phyloP scores from a whole-genome alignment of 768 basidiomycete genomes.

The Boletus sp. region DNA sequence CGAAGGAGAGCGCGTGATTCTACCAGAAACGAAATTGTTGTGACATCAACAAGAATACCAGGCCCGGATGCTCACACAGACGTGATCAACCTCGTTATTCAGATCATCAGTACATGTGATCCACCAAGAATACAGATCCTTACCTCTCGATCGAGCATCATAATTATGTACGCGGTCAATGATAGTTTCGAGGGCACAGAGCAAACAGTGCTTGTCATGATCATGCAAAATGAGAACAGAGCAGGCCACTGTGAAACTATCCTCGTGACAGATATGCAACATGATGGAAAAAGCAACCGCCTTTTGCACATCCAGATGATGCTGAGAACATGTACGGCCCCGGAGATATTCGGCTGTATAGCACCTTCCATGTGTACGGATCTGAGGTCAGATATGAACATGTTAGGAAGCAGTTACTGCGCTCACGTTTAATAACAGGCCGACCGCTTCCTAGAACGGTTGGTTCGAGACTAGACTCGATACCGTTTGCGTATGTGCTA shows the following conservation, averaged over 20 bases:
- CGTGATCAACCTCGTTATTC: neutral
- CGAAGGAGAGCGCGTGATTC: conserved; percentile 9
- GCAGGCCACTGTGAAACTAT: neutral
- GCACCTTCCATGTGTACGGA: neutral
- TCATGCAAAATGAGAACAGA: conserved; percentile 15
- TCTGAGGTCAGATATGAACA: no score
- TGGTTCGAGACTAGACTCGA: no score
- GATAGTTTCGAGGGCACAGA: neutral
- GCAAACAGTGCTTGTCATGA: conserved; percentile 6
- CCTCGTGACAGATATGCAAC: neutral
- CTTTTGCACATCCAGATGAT: no score
- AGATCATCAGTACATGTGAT: neutral
- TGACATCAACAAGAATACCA: neutral
- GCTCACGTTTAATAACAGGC: no score
- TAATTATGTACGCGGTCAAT: neutral
- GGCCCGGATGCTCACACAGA: neutral
- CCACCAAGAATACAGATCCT: neutral
- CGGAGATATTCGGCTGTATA: neutral
- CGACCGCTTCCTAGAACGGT: no score
- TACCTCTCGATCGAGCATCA: conserved; percentile 1
- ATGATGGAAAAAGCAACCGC: no score
- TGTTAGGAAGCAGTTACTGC: no score
- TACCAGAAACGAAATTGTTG: neutral
- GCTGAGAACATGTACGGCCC: neutral
- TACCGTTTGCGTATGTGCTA: no score